A percentile compares a stretch with the other conserved stretches of the same genome.
phyloP scores from a whole-genome alignment of 1,139 yeast species.

The Hemisphaericaspora xylanilytica region DNA sequence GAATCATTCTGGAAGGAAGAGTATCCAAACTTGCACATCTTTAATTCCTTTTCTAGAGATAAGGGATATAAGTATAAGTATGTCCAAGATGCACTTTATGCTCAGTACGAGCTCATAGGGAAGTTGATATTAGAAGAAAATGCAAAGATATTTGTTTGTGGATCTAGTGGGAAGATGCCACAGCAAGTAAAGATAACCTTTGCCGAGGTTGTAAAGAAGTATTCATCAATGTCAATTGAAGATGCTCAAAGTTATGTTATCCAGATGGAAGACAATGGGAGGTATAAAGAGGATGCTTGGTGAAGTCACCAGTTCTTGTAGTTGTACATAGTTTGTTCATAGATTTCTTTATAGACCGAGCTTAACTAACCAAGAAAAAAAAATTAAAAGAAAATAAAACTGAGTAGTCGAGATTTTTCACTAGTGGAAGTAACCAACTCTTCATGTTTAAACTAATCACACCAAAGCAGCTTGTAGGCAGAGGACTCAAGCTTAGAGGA shows the following conservation, averaged over 20 bases:
- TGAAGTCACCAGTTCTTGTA: constrained; percentile 21
- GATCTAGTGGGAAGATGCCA: constrained; percentile 96
- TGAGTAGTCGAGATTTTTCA: not conserved
- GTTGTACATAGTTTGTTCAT: not conserved
- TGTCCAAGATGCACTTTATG: constrained; percentile 70
- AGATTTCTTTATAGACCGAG: too few species aligned
- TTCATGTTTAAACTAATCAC: constrained; percentile 4
- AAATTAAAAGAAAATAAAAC: not conserved
- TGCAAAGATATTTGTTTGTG: constrained; percentile 77
- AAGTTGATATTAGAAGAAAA: constrained; percentile 51
- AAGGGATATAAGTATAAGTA: constrained; percentile 44
- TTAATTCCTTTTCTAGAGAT: constrained; percentile 66
- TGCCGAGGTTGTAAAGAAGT: constrained; percentile 53
- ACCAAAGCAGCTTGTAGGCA: constrained; percentile 1
- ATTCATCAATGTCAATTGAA: constrained; percentile 34
- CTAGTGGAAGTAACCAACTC: too few species aligned
- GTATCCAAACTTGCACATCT: constrained; percentile 36
- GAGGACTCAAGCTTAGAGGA: constrained; percentile 4
- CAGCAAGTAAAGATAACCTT: constrained; percentile 79
- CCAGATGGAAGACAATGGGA: constrained; percentile 60
- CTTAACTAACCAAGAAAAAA: not conserved
- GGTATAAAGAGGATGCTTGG: constrained; percentile 94
- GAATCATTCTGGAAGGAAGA: constrained; percentile 47
- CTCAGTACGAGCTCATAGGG: constrained; percentile 45
- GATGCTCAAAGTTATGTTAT: constrained; percentile 52